Evolutionary conservation across 2,329 filamentous ascomycete species (phyloP).

Genomic region (Aspergillus neotritici): DNA sequence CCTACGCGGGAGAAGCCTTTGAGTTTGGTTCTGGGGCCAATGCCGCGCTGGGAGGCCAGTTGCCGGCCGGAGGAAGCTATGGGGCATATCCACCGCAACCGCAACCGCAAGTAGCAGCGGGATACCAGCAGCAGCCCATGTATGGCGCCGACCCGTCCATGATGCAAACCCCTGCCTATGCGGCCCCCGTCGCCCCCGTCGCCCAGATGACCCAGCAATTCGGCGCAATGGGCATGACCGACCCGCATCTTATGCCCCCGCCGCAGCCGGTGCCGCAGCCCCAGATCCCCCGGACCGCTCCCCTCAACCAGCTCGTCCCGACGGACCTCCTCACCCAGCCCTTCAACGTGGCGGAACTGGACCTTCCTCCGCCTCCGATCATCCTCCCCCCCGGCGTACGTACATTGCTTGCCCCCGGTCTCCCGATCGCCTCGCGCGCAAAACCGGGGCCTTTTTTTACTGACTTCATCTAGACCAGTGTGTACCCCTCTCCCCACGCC

Average conservation of each 20-base stretch:
- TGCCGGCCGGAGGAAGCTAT: slow-evolving; percentile 54
- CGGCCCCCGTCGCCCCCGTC: slow-evolving; percentile 52
- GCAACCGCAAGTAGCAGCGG: slow-evolving; percentile 34
- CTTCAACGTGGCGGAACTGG: slow-evolving; percentile 88
- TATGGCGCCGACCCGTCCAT: slow-evolving; percentile 42
- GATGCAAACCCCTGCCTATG: slow-evolving; percentile 61
- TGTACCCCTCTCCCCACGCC: slow-evolving; percentile 82
- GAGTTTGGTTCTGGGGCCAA: slow-evolving; percentile 88
- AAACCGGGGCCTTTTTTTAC: slow-evolving; percentile 16
- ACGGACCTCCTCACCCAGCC: slow-evolving; percentile 88
- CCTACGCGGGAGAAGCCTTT: slow-evolving; percentile 90
- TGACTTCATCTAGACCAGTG: slow-evolving; percentile 62
- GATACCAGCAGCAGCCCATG: slow-evolving; percentile 38
- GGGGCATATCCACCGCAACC: slow-evolving; percentile 54
- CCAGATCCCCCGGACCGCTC: slow-evolving; percentile 45
- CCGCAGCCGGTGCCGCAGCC: slow-evolving; percentile 22
- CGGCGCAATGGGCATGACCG: slow-evolving; percentile 66
- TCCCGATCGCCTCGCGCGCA: too few species aligned
- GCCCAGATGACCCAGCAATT: slow-evolving; percentile 76
- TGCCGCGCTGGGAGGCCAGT: slow-evolving; percentile 51
- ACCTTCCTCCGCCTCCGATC: slow-evolving; percentile 84
- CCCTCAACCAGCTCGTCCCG: slow-evolving; percentile 82
- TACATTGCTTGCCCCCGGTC: slow-evolving; percentile 17
- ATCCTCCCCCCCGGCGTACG: slow-evolving; percentile 86
- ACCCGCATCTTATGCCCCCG: slow-evolving; percentile 48